phyloP scores from a whole-genome alignment of 495 filamentous ascomycete genomes.

The Zalerion maritima region DNA sequence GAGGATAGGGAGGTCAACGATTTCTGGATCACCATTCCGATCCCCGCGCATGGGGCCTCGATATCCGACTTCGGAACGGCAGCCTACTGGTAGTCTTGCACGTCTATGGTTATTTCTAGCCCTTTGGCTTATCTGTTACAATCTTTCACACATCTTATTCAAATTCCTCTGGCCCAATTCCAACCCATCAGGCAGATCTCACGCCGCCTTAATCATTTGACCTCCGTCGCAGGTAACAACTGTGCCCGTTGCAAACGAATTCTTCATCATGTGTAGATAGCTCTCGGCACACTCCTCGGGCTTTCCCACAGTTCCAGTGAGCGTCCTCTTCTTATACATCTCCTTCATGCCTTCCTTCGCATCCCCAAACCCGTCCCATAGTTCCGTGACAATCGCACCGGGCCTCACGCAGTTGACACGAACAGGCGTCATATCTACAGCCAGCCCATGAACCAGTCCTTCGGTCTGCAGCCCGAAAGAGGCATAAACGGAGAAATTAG shows the following conservation, averaged over 20 bases:
- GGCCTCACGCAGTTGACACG: conserved; percentile 10
- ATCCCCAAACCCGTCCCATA: conserved; percentile 13
- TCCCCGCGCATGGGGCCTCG: too few relatives aligned
- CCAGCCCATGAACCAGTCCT: conserved; percentile 24
- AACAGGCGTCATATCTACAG: conserved; percentile 8
- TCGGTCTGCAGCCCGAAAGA: conserved; percentile 9
- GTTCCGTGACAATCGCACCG: conserved; percentile 7
- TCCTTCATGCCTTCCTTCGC: conserved; percentile 11
- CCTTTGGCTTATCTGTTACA: too few relatives aligned
- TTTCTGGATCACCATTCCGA: too few relatives aligned
- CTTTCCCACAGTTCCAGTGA: conserved; percentile 21
- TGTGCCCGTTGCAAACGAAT: conserved; percentile 29
- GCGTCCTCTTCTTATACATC: conserved; percentile 10
- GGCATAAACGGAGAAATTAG: conserved; percentile 20
- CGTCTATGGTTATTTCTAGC: too few relatives aligned
- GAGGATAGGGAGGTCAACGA: conserved; percentile 14
- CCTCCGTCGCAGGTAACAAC: conserved; percentile 23
- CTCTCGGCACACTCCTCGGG: conserved; percentile 34
- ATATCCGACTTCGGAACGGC: too few relatives aligned
- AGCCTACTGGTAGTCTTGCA: too few relatives aligned
- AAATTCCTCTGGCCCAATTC: too few relatives aligned
- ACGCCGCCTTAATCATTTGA: too few relatives aligned
- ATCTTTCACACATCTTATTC: too few relatives aligned
- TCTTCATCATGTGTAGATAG: conserved; percentile 39
- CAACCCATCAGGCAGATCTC: too few relatives aligned